These are phyloP conservation scores for Kernera saxatilis DNA, from an alignment of 345 rosid genomes.

Conservation along the genomic window DNA sequence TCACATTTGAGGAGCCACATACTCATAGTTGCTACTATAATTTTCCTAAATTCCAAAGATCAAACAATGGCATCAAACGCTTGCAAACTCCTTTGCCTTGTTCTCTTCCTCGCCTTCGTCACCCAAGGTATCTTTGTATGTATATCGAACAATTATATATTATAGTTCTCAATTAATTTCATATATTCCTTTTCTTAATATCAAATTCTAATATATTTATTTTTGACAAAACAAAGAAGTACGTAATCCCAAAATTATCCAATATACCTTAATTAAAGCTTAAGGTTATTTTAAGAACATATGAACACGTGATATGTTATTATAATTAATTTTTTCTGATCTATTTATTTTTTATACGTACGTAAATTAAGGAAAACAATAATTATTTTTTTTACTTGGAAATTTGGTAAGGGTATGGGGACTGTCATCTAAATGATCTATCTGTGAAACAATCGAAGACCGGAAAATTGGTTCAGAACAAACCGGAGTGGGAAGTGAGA, in stretches of 20 bases:
- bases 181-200: no score
- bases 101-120: constrained; percentile 6
- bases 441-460: constrained; percentile 14
- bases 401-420: constrained; percentile 15
- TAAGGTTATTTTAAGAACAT: background rate
- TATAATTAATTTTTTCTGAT: background rate
- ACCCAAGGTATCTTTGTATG: constrained; percentile 19
- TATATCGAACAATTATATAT: no score
- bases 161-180: no score
- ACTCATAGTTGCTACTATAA: background rate
- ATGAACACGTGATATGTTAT: background rate
- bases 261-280: background rate
- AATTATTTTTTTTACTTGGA: background rate
- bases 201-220: no score
- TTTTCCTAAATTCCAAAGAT: background rate
- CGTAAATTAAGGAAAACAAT: background rate
- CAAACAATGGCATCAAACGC: constrained; percentile 15
- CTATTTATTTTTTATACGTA: background rate
- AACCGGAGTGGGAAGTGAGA: constrained; percentile 28
- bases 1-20: background rate
- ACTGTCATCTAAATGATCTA: background rate
- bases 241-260: no score
- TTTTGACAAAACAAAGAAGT: no score
- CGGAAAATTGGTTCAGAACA: constrained; percentile 7
- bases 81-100: background rate